Evolutionary conservation across 352 stramenopile species (phyloP).

Genomic region (Phytophthora sojae): DNA sequence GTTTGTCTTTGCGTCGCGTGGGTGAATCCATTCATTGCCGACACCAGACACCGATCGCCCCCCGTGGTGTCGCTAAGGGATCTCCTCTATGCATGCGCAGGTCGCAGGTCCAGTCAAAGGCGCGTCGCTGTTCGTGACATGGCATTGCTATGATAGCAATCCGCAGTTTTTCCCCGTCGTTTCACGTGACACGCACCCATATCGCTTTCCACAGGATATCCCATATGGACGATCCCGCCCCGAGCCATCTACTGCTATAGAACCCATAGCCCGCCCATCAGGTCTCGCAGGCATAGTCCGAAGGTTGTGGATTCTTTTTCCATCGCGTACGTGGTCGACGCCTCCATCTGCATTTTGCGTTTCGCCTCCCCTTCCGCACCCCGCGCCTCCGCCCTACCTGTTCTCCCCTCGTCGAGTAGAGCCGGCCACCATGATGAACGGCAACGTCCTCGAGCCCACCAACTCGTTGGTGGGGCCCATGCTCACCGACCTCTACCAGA

Average conservation of each 20-base stretch:
- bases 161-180: neutral
- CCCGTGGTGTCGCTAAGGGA: neutral
- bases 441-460: conserved; percentile 70
- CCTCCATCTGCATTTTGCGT: conserved; percentile 1
- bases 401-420: neutral
- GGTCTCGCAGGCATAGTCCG: neutral
- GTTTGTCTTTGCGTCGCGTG: neutral
- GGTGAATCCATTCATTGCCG: neutral
- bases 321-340: neutral
- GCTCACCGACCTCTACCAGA: conserved; percentile 99
- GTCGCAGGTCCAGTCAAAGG: neutral
- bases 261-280: neutral
- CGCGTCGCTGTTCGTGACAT: neutral
- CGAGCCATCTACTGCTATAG: neutral
- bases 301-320: conserved; percentile 3
- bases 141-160: neutral
- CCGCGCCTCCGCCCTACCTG: neutral
- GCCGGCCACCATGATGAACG: conserved; percentile 36
- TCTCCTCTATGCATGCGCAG: neutral
- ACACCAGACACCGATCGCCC: neutral
- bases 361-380: neutral
- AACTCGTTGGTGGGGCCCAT: conserved; percentile 96
- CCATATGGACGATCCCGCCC: neutral
- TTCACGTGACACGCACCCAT: neutral
- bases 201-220: neutral